Base-by-base conservation (phyloP, 345 rosid species). In the Syzygium jambos region DNA sequence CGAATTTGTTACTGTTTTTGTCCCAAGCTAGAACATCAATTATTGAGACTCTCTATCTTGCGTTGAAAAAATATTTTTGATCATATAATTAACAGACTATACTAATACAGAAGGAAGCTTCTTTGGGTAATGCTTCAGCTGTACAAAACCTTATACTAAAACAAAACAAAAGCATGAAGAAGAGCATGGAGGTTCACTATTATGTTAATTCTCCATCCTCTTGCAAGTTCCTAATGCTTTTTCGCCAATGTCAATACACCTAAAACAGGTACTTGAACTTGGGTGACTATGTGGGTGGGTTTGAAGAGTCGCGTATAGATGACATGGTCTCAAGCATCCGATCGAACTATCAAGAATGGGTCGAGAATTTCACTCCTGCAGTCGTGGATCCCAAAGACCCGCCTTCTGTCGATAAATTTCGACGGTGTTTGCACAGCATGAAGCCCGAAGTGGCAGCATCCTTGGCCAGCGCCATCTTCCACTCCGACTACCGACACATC, bases 231-330 rank as follows among this genome's bases (percentile, higher is more conserved):
- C 49, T 34, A 55, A 53, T 12, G 46, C 68, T 4, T n/a, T n/a
- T 9, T 53, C 22, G 51, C 49, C 23, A 1, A 55, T 17, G 19
- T 38, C 29, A n/a, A 38, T n/a, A 16, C 14, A 51, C 30, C 51
- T 27, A 8, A 27, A 78, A 68, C 59, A 88, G 90, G 85, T 88
- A 86, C 55, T 65, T 88, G 46, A 86, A 88, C 88, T 19, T 46
- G 10, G 86, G 51, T 38, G 88, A 65, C 84, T 84, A 82, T 15
- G 84, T 86, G 52, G 90, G 90, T 30, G 90, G 90, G 53, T 89
- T 89, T 65, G 90, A 78, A 10, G 83, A 13, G 25, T 22, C 88
- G 17, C 86, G 53, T 23, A 53, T 88, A 11, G 88, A 86, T 46
- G 30, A 54, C 34, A 52, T 89, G 52, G 34, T 89, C 84, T 51